Percentiles rank a stretch among this genome's conserved stretches.
phyloP scores from a whole-genome alignment of 345 rosid species.

The Mangifera indica region DNA sequence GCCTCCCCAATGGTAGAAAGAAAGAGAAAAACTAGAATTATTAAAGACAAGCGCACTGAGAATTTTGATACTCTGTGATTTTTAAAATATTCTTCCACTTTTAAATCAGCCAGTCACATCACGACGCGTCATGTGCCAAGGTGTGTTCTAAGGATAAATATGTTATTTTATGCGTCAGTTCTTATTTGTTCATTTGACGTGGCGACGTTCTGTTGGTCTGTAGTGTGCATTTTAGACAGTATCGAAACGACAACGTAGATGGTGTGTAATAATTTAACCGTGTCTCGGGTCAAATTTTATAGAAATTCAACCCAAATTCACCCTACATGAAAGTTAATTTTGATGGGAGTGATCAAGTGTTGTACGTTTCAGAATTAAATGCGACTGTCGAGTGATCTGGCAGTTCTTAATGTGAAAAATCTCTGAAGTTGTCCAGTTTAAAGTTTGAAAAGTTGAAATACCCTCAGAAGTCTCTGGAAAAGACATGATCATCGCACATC shows the following conservation, averaged over 20 bases:
- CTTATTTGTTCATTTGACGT: slow-evolving; percentile 15
- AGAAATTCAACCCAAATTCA: slow-evolving; percentile 72
- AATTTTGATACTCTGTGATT: slow-evolving; percentile 6
- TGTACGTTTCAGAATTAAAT: not conserved
- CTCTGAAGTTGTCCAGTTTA: slow-evolving; percentile 13
- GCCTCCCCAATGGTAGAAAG: slow-evolving; percentile 41
- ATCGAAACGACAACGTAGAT: slow-evolving; percentile 15
- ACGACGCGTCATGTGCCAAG: slow-evolving; percentile 21
- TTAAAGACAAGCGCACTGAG: slow-evolving; percentile 36
- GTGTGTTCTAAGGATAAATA: not conserved
- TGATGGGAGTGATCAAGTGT: not conserved
- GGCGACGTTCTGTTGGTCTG: slow-evolving; percentile 24
- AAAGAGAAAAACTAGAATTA: slow-evolving; percentile 21
- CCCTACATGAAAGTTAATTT: slow-evolving; percentile 37
- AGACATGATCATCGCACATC: not conserved
- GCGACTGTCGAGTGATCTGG: slow-evolving; percentile 22
- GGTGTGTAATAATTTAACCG: slow-evolving; percentile 31
- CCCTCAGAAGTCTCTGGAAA: slow-evolving; percentile 18
- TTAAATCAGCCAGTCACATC: slow-evolving; percentile 20
- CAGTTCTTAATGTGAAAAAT: slow-evolving; percentile 3
- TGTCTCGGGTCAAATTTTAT: slow-evolving; percentile 46
- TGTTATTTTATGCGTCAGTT: not conserved
- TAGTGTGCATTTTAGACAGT: not conserved
- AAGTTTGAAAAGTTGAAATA: slow-evolving; percentile 16
- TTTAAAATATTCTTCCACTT: slow-evolving; percentile 27